Base-by-base conservation (phyloP, 148 eudicot species). In the Rhododendron griersonianum region DNA sequence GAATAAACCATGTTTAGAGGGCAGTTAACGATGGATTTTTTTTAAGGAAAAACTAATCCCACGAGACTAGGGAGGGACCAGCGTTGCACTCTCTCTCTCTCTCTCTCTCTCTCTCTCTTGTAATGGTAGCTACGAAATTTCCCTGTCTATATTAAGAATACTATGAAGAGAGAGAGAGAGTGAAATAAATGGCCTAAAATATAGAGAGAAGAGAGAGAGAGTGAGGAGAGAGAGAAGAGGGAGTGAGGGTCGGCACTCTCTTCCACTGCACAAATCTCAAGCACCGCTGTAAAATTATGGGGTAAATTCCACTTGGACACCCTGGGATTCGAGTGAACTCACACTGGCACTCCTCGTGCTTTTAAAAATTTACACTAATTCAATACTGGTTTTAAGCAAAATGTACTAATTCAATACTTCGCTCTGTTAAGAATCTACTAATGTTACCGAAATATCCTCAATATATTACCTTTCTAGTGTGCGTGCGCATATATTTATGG, bases 231-330 rank as follows among this genome's bases (percentile, higher is more conserved):
- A 37, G 80, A 77, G 67, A 78, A 48, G 44, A 25, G 44, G 47
- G 84, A 80, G 85, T 59, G 87, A 75, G 85, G 76, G 80, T 81
- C 86, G 79, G 86, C 88, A 81, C 78, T 80, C 85, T 87, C 80
- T 83, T 21, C 85, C 84, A 18, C 75, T 81, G 88, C 88, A 84
- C 90, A 87, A 82, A 61, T 86, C 88, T 86, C 87, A 85, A 89
- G 88, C 88, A 81, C 41, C 71, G 41, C 61, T 85, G 63, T 67
- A 25, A 69, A 47, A 65, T 13, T 6, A n/a, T 59, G 65, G 65
- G 65, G 65, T 59, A 59, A 59, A 59, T 59, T 59, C 5, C n/a
- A 59, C 23, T 59, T 59, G n/a, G 2, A 0, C 65, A 51, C 25
- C 65, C 65, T 59, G 65, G 65, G 65, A 59, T 59, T 59, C 63